Evolutionary conservation across 306 rosid species (phyloP).

Genomic region (Comarum palustre): DNA sequence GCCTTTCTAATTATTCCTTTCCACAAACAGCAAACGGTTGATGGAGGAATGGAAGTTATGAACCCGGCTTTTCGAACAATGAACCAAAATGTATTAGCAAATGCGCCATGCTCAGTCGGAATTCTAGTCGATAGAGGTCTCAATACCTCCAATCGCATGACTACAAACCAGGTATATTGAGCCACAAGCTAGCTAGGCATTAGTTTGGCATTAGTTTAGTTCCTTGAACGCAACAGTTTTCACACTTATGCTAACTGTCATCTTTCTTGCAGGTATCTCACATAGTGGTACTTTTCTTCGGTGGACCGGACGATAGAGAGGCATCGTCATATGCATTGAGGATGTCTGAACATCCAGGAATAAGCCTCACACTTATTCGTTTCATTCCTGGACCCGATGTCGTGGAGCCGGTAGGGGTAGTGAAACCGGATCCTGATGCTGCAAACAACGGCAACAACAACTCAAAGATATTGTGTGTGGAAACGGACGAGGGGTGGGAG

Average conservation of each 20-base stretch:
- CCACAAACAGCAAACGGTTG: conserved; percentile 91
- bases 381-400: conserved; percentile 44
- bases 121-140: conserved; percentile 79
- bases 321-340: conserved; percentile 81
- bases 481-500: conserved; percentile 44
- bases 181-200: neutral
- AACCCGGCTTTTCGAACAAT: conserved; percentile 61
- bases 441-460: neutral
- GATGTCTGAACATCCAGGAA: conserved; percentile 65
- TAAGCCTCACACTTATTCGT: conserved; percentile 51
- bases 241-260: too few species aligned
- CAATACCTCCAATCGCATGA: conserved; percentile 48
- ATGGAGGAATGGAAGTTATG: conserved; percentile 89
- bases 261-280: conserved; percentile 30
- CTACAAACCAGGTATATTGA: conserved; percentile 34
- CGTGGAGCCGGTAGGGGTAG: conserved; percentile 1
- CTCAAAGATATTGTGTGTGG: conserved; percentile 29
- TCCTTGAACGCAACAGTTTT: too few species aligned
- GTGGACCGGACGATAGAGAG: conserved; percentile 92
- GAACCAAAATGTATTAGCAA: conserved; percentile 67
- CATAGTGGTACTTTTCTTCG: conserved; percentile 61
- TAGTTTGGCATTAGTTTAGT: too few species aligned
- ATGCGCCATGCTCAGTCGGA: conserved; percentile 85
- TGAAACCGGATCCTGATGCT: neutral
- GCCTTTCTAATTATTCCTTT: conserved; percentile 74